A percentile compares a stretch with the other conserved stretches of the same genome.
phyloP scores from a whole-genome alignment of 2,329 filamentous ascomycete species.

The Trichoderma sp. region DNA sequence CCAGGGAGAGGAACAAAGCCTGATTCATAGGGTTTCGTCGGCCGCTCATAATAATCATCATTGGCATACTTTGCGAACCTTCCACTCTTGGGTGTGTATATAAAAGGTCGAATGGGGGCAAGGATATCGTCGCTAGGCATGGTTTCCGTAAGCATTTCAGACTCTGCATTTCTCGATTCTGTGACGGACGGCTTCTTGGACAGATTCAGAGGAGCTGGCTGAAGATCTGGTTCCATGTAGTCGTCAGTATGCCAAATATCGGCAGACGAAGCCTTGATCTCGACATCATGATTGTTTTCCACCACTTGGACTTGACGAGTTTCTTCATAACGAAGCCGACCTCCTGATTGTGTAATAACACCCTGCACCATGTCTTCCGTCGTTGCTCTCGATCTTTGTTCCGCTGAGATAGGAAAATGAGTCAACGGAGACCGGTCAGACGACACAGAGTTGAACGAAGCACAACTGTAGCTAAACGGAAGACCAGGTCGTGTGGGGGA shows the following conservation, averaged over 20 bases:
- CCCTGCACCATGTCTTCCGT: slow-evolving; percentile 34
- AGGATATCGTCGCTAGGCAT: neutral
- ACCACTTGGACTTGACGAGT: slow-evolving; percentile 30
- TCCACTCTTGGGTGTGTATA: neutral
- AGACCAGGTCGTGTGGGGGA: slow-evolving; percentile 11
- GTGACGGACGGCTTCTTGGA: slow-evolving; percentile 6
- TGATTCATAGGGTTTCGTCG: slow-evolving; percentile 8
- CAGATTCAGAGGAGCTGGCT: slow-evolving; percentile 37
- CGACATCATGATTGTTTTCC: slow-evolving; percentile 28
- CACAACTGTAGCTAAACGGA: slow-evolving; percentile 27
- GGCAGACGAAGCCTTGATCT: slow-evolving; percentile 33
- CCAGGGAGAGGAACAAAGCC: slow-evolving; percentile 23
- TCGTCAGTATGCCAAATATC: slow-evolving; percentile 33
- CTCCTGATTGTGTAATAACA: slow-evolving; percentile 35
- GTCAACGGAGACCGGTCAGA: slow-evolving; percentile 34
- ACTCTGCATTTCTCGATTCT: neutral
- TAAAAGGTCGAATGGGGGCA: neutral
- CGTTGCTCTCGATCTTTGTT: slow-evolving; percentile 35
- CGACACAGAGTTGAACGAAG: slow-evolving; percentile 27
- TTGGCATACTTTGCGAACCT: neutral
- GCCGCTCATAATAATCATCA: neutral
- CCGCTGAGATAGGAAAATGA: slow-evolving; percentile 38
- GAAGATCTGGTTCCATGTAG: slow-evolving; percentile 32
- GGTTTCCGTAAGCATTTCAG: neutral
- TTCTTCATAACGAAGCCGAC: slow-evolving; percentile 32